Conservation (phyloP, 176 grass and related monocot species). For the Chloris gayana region DNA sequence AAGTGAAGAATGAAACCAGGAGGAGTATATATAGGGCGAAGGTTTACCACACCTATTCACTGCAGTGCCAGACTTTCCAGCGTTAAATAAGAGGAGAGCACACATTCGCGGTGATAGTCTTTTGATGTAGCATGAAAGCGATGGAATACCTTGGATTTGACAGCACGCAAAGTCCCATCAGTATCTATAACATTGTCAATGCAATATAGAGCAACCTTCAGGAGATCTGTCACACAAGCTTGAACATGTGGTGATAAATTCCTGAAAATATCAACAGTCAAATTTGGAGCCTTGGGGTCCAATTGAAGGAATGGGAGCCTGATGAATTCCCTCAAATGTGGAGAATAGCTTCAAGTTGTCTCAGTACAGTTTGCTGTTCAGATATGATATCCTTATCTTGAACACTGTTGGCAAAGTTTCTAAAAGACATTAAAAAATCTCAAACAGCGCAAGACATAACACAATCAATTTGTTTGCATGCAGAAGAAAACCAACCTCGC, state of each 20-base stretch:
- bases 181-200: constrained; percentile 86
- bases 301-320: constrained; percentile 83
- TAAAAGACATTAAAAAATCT: constrained; percentile 7
- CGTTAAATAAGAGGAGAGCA: too few relatives aligned
- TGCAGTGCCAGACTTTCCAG: too few relatives aligned
- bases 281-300: constrained; percentile 51
- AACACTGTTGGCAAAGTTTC: constrained; percentile 50
- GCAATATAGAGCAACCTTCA: constrained; percentile 78
- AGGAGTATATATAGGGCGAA: too few relatives aligned
- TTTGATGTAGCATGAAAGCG: constrained; percentile 4
- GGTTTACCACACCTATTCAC: constrained; percentile 5
- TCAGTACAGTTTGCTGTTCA: constrained; percentile 79
- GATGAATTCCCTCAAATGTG: constrained; percentile 78
- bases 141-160: constrained; percentile 82
- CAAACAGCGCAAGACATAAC: constrained; percentile 25
- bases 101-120: background rate
- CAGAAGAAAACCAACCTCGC: constrained; percentile 62
- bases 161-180: constrained; percentile 64
- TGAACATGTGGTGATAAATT: constrained; percentile 83
- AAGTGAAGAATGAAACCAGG: too few relatives aligned
- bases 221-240: constrained; percentile 86
- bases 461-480: background rate
- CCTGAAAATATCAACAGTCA: constrained; percentile 67
- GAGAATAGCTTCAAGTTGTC: constrained; percentile 87
- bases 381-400: constrained; percentile 85